Base-by-base conservation (phyloP, 2,329 filamentous ascomycete genomes). In the Alternaria hordeiaustralica region DNA sequence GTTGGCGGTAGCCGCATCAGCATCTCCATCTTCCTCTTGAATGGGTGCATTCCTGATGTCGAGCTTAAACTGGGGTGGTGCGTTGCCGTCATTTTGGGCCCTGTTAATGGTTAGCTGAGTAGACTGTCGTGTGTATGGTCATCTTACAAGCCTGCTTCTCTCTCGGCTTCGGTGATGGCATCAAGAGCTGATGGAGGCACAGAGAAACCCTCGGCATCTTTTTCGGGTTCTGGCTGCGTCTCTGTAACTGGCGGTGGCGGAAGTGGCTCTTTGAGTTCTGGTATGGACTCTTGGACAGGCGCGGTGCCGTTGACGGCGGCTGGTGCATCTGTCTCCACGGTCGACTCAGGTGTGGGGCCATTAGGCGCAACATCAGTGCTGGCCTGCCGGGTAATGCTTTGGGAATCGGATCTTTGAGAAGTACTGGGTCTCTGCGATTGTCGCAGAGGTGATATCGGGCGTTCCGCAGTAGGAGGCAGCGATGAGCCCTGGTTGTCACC, bases 31-130 rank as follows among this genome's bases (percentile, higher is more conserved):
- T 69, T 96, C 92, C 71, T 95, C 92, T 4, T 88, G 87, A 20
- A 96, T 92, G 0, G 93, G 92, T 43, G 91, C 89, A 68, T 92
- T 91, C 66, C 90, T 87, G 55, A 96, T 96, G 75, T 89, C 93
- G 56, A 96, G 86, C 78, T 92, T 95, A 82, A 94, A 94, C 62
- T 86, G 83, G 9, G 89, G 83, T 50, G 55, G 60, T 1, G 74
- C 58, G 23, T 70, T 75, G 50, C 55, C 68, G 36, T 80, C 78
- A 46, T 59, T 67, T 57, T 72, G 69, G 4, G 64, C 51, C 53
- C 73, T 75, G 43, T 5, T 43, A 1, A 18, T 33, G 4, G 3
- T 62, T 23, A 30, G 51, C 72, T 50, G 71, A 57, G 49, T 53
- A 50, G 13, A 36, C n/a, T 25, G 3, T 46, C 7, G 13, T 13